Conservation (phyloP, 1,284 basidiomycete genomes). For the Tremellales sp. region DNA sequence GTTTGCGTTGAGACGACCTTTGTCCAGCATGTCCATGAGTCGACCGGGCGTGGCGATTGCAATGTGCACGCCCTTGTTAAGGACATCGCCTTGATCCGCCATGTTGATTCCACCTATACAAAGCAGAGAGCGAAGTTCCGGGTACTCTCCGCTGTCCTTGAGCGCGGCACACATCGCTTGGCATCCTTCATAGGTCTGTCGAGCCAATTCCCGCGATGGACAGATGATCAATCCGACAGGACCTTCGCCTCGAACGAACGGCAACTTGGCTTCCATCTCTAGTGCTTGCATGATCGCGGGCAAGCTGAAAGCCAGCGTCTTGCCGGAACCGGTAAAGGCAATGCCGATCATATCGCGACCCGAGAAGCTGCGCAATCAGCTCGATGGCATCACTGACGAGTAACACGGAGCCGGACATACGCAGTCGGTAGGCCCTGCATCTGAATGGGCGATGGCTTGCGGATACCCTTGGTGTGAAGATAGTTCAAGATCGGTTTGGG, state of each 20-base stretch:
- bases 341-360: slow-evolving; percentile 95
- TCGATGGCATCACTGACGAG: slow-evolving; percentile 5
- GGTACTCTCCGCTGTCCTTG: slow-evolving; percentile 71
- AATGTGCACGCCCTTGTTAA: slow-evolving; percentile 88
- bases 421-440: slow-evolving; percentile 94
- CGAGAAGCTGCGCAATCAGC: slow-evolving; percentile 58
- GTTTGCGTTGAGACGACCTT: slow-evolving; percentile 83
- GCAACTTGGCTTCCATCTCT: slow-evolving; percentile 86
- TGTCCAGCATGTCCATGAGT: slow-evolving; percentile 65
- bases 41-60: slow-evolving; percentile 57
- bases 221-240: slow-evolving; percentile 93
- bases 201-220: slow-evolving; percentile 88
- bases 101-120: slow-evolving; percentile 98
- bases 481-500: slow-evolving; percentile 77
- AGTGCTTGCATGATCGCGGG: slow-evolving; percentile 92
- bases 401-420: slow-evolving; percentile 52
- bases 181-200: slow-evolving; percentile 94
- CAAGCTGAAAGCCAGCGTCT: slow-evolving; percentile 84
- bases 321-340: slow-evolving; percentile 88
- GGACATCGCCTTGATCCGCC: slow-evolving; percentile 86
- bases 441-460: slow-evolving; percentile 89
- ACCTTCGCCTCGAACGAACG: slow-evolving; percentile 88
- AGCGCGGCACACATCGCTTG: slow-evolving; percentile 78
- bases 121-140: slow-evolving; percentile 77
- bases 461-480: slow-evolving; percentile 79